Conservation (phyloP, 768 basidiomycete species). For the Scleroderma citrinum region DNA sequence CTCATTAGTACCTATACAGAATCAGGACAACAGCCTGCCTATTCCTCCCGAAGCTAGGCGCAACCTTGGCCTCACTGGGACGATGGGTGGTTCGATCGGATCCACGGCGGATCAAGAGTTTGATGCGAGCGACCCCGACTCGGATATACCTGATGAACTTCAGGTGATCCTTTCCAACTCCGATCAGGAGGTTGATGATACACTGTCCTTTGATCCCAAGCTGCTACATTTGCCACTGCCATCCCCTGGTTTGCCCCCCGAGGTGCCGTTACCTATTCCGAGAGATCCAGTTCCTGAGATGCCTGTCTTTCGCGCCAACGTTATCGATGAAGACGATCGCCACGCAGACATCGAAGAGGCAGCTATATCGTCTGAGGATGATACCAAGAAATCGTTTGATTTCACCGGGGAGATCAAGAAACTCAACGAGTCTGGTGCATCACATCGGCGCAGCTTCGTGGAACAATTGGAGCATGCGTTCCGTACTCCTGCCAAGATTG, state of each 20-base stretch:
- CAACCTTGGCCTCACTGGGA: constrained; percentile 58
- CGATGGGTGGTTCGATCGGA: constrained; percentile 56
- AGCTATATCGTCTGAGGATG: constrained; percentile 45
- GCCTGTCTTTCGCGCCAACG: constrained; percentile 38
- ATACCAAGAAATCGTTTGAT: constrained; percentile 78
- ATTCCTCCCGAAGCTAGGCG: constrained; percentile 48
- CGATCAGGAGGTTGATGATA: constrained; percentile 38
- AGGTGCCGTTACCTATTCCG: constrained; percentile 31
- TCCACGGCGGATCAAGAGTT: constrained; percentile 41
- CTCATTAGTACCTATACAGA: constrained; percentile 16
- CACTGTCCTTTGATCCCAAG: constrained; percentile 26
- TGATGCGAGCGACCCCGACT: constrained; percentile 60
- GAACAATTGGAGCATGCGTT: constrained; percentile 80
- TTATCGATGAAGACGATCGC: constrained; percentile 41
- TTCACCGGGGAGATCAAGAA: constrained; percentile 74
- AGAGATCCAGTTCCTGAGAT: constrained; percentile 17
- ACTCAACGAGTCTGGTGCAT: constrained; percentile 64
- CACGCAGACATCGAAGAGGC: constrained; percentile 37
- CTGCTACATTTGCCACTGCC: constrained; percentile 11
- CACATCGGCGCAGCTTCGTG: constrained; percentile 69
- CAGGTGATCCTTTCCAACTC: constrained; percentile 51
- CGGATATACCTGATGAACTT: constrained; percentile 78
- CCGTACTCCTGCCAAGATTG: constrained; percentile 65
- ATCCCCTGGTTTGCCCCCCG: constrained; percentile 41
- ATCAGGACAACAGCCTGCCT: constrained; percentile 25